Evolutionary conservation across 805 yeast species (phyloP), one percentile per base, ranked within the genome.

Genomic region (Candida morakotiae): DNA sequence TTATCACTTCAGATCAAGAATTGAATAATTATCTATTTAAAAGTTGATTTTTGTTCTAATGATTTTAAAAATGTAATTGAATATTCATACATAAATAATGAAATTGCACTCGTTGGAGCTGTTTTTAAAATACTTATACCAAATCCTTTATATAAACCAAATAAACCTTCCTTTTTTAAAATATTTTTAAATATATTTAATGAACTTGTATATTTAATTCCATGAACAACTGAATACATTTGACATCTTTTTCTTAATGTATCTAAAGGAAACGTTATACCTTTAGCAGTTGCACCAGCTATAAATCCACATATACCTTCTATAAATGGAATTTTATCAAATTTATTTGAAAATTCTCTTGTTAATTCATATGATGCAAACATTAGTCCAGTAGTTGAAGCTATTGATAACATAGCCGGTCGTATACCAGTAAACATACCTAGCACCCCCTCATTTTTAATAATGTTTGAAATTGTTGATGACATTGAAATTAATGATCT

Each of bases 221-320:
- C 34, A 41, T 46, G 33, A 20, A 37, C 22, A 34, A 50, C 48
- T 30, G 54, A 40, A 24, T 42, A 43, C 60, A 89, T 77, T 55
- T 91, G 97, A 30, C 83, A 59, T 26, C 95, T 65, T 51, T 87
- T 79, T 16, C 96, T 68, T 2, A 89, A 55, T 0, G 95, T 77
- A 56, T 93, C 98, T 30, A 93, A 55, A 0, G 98, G 98, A 58
- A 87, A 93, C 0, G 87, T 80, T 0, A 78, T 45, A 0, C 79
- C 73, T 56, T 93, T 93, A 9, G 95, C 75, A 2, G 77, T 46
- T 0, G 78, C 67, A 0, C 97, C 98, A 0, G 96, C 95, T 0
- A 77, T 34, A 26, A 87, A 64, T 31, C 96, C 83, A 55, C 91
- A 75, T 24, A 74, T 40, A 5, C 81, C 77, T 47, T 79, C 81